Conservation (phyloP, 352 stramenopile genomes). For the Peronosclerospora sorghi region DNA sequence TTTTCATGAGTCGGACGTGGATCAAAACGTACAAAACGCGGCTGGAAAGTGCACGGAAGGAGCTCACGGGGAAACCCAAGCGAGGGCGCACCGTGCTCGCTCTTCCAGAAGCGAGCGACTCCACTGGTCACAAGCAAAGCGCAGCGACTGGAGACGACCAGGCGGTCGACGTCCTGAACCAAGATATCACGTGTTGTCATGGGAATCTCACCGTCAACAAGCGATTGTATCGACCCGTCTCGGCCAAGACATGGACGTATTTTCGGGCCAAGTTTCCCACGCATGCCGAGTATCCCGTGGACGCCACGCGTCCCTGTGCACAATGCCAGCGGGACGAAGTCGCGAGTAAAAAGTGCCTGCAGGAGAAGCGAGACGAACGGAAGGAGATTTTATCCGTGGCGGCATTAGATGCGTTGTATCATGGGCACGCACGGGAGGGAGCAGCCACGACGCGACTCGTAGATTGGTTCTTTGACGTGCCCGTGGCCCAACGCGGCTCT, state of each 20-base stretch:
- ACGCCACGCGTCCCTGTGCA: conserved; percentile 25
- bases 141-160: too few species aligned
- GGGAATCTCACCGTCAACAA: conserved; percentile 58
- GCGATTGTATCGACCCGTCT: conserved; percentile 47
- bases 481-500: conserved; percentile 7
- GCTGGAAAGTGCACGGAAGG: conserved; percentile 37
- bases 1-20: conserved; percentile 60
- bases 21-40: conserved; percentile 63
- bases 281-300: conserved; percentile 23
- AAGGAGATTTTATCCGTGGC: conserved; percentile 47
- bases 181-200: conserved; percentile 65
- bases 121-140: too few species aligned
- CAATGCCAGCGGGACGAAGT: conserved; percentile 45
- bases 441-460: conserved; percentile 27
- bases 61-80: conserved; percentile 26
- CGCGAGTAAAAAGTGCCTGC: conserved; percentile 32
- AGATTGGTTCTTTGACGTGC: conserved; percentile 41
- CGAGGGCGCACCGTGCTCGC: conserved; percentile 13
- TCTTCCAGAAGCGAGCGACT: conserved; percentile 6
- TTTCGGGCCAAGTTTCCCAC: conserved; percentile 50
- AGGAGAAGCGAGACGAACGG: conserved; percentile 41
- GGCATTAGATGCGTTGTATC: conserved; percentile 44
- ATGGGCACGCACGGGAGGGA: conserved; percentile 24
- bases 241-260: conserved; percentile 43
- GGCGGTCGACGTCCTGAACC: conserved; percentile 26